phyloP scores from a whole-genome alignment of 1,139 yeast species.

The Blastobotrys indianensis region DNA sequence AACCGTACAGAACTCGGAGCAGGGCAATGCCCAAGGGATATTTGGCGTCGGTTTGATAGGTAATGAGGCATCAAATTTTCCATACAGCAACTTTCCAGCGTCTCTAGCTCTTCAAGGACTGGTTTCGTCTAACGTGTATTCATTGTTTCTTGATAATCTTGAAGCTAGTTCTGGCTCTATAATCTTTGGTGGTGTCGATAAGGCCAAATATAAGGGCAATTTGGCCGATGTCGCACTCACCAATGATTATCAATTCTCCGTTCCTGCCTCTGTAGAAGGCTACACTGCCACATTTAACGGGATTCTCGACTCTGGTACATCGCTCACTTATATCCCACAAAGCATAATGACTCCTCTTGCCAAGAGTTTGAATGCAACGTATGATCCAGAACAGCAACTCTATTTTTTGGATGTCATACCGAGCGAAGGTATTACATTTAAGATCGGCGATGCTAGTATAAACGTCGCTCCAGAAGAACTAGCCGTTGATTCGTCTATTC shows the following conservation, averaged over 20 bases:
- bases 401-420: constrained; percentile 7
- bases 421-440: constrained; percentile 19
- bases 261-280: constrained; percentile 8
- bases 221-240: constrained; percentile 30
- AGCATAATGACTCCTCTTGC: constrained; percentile 21
- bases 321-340: constrained; percentile 50
- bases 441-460: constrained; percentile 30
- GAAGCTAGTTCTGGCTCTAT: constrained; percentile 42
- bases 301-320: constrained; percentile 67
- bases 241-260: constrained; percentile 10
- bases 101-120: constrained; percentile 17
- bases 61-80: background rate
- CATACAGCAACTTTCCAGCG: constrained; percentile 18
- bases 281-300: constrained; percentile 14
- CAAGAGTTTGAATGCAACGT: constrained; percentile 14
- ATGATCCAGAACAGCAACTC: constrained; percentile 15
- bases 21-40: background rate
- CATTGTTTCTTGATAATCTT: constrained; percentile 45
- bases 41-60: background rate
- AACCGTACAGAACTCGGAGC: constrained; percentile 34
- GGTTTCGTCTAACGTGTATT: constrained; percentile 45
- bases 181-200: constrained; percentile 57
- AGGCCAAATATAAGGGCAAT: constrained; percentile 46
- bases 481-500: constrained; percentile 8
- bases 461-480: constrained; percentile 39